A percentile compares a stretch with the other conserved stretches of the same genome.
phyloP scores from a whole-genome alignment of 345 rosid species.

The Excoecaria agallocha region DNA sequence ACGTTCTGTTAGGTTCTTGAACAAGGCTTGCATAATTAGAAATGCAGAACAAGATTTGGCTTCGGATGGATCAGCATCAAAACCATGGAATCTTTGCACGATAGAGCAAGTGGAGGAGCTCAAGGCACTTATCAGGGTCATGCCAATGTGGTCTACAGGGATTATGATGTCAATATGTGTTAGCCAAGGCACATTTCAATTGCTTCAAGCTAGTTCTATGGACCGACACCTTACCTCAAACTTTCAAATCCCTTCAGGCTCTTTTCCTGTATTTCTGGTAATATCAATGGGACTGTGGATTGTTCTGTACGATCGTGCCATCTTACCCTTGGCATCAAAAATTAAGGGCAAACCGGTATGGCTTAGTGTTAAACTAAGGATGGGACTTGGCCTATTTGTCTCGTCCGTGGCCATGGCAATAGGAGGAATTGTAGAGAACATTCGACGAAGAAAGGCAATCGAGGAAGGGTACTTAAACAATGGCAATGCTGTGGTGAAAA shows the following conservation, averaged over 20 bases:
- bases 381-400: slow-evolving; percentile 44
- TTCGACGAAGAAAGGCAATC: slow-evolving; percentile 31
- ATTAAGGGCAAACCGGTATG: slow-evolving; percentile 30
- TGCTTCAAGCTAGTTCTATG: slow-evolving; percentile 48
- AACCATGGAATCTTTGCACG: slow-evolving; percentile 55
- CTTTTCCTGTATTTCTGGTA: slow-evolving; percentile 38
- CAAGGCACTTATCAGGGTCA: slow-evolving; percentile 45
- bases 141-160: slow-evolving; percentile 57
- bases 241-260: slow-evolving; percentile 56
- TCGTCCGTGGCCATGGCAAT: slow-evolving; percentile 31
- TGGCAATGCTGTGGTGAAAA: slow-evolving; percentile 23
- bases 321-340: slow-evolving; percentile 41
- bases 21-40: slow-evolving; percentile 49
- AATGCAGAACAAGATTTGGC: slow-evolving; percentile 36
- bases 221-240: slow-evolving; percentile 44
- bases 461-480: slow-evolving; percentile 28
- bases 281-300: slow-evolving; percentile 37
- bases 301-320: slow-evolving; percentile 37
- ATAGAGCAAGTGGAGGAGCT: slow-evolving; percentile 61
- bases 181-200: slow-evolving; percentile 38
- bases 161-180: slow-evolving; percentile 36
- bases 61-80: slow-evolving; percentile 27
- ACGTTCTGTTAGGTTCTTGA: slow-evolving; percentile 51
- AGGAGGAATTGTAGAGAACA: slow-evolving; percentile 39
- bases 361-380: slow-evolving; percentile 42